Evolutionary conservation across 495 filamentous ascomycete species (phyloP).

Genomic region (Friedmanniomyces simplex): DNA sequence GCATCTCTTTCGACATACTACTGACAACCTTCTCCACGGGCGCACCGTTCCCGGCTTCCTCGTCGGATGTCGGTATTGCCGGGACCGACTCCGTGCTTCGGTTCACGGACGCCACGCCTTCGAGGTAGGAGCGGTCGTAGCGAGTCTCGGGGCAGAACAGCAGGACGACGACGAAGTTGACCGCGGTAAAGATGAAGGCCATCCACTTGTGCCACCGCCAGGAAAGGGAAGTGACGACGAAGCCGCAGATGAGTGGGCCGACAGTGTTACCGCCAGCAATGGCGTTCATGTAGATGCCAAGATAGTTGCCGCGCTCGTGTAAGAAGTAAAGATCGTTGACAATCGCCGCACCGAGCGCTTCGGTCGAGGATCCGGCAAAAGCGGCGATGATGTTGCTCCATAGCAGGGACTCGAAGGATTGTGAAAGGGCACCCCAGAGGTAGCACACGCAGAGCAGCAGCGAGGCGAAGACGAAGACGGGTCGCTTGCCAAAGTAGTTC

Average conservation of each 20-base stretch:
- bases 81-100: neutral
- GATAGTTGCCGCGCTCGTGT: slow-evolving; percentile 24
- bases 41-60: slow-evolving; percentile 1
- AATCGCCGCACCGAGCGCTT: slow-evolving; percentile 28
- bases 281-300: slow-evolving; percentile 28
- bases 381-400: slow-evolving; percentile 30
- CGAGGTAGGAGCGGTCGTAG: slow-evolving; percentile 18
- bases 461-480: slow-evolving; percentile 27
- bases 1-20: neutral
- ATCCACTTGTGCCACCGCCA: slow-evolving; percentile 32
- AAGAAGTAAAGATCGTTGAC: slow-evolving; percentile 29
- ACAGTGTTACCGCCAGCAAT: slow-evolving; percentile 29
- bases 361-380: slow-evolving; percentile 27
- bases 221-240: slow-evolving; percentile 19
- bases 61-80: slow-evolving; percentile 6
- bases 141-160: slow-evolving; percentile 30
- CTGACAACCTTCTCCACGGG: slow-evolving; percentile 13
- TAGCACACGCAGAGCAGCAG: slow-evolving; percentile 25
- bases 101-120: neutral
- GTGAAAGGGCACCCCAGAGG: slow-evolving; percentile 27
- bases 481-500: slow-evolving; percentile 31
- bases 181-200: slow-evolving; percentile 23
- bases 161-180: slow-evolving; percentile 28
- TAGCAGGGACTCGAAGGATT: slow-evolving; percentile 23
- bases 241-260: slow-evolving; percentile 29